Conservation (phyloP, 345 rosid species). For the Schrenkiella parvula region DNA sequence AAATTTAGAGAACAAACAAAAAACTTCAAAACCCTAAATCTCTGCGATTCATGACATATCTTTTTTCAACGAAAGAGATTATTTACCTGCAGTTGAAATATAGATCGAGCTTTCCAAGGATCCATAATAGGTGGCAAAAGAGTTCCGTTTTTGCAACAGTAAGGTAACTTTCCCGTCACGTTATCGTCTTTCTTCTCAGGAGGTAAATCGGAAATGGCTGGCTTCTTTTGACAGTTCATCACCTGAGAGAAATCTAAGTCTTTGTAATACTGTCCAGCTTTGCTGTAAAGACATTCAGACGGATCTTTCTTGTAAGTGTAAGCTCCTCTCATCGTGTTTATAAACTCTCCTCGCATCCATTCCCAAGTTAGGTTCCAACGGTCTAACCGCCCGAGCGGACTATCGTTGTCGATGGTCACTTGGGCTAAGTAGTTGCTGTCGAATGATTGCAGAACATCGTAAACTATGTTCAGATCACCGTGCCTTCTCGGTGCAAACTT, state of each 20-base stretch:
- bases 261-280: slow-evolving; percentile 51
- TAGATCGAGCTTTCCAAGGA: slow-evolving; percentile 43
- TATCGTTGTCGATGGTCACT: slow-evolving; percentile 77
- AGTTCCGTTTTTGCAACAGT: slow-evolving; percentile 74
- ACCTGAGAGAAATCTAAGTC: slow-evolving; percentile 73
- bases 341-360: slow-evolving; percentile 90
- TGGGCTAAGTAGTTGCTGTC: slow-evolving; percentile 75
- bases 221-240: slow-evolving; percentile 60
- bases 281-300: slow-evolving; percentile 61
- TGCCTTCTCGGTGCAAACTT: slow-evolving; percentile 48
- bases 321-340: slow-evolving; percentile 77
- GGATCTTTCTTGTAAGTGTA: slow-evolving; percentile 52
- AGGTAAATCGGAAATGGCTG: slow-evolving; percentile 73
- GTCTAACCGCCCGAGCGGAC: slow-evolving; percentile 77
- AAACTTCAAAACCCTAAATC: not conserved
- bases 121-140: slow-evolving; percentile 70
- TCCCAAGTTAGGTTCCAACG: slow-evolving; percentile 96
- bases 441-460: slow-evolving; percentile 68
- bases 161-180: slow-evolving; percentile 58
- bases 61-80: not conserved
- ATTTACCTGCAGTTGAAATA: slow-evolving; percentile 70
- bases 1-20: not conserved
- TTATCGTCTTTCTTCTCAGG: slow-evolving; percentile 46
- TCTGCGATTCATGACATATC: not conserved
- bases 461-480: slow-evolving; percentile 65